Base-by-base conservation (phyloP, 2,329 filamentous ascomycete genomes). In the Fusarium verrucosum region DNA sequence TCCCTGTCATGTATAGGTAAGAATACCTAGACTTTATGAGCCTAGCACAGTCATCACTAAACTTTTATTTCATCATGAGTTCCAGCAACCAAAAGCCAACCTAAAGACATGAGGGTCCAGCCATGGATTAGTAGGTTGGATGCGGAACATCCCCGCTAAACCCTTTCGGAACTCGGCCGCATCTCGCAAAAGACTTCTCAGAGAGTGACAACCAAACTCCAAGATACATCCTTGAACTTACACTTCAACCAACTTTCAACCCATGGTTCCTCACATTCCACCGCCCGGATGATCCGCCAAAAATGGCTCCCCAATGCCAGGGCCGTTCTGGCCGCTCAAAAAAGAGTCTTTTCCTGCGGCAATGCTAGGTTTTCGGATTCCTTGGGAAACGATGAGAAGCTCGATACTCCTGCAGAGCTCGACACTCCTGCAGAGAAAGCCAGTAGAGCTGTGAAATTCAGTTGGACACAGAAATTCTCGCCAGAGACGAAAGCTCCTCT, bases 231-330 rank as follows among this genome's bases (percentile, higher is more conserved):
- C 33, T 38, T 47, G 19, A 42, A 38, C 43, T 33, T 36, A 23
- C 14, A 25, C 36, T 47, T 23, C 20, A 20, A 38, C 35, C 44
- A 42, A 26, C 22, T 38, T n/a, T 46, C 9, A 22, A 32, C 28
- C 28, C 17, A 72, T 72, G 70, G 51, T 53, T 49, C 26, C 41
- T 49, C 49, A 58, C 50, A 50, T 20, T 30, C 52, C 25, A 37
- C 60, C 62, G 68, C 62, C 70, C 64, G 68, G 55, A 76, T 76
- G 74, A 74, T 70, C 52, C 65, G 72, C 59, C 70, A 60, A 26
- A 65, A 50, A 74, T 73, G 71, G 72, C 65, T 69, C 38, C 58
- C 67, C 60, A 58, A 53, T 52, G 52, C 68, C 43, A 62, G 57
- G 61, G 69, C 69, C 56, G 66, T 63, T 38, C 42, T 65, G 35